Evolutionary conservation across 208 protist genomes (phyloP).

Genomic region (Acanthamoeba culbertsoni): DNA sequence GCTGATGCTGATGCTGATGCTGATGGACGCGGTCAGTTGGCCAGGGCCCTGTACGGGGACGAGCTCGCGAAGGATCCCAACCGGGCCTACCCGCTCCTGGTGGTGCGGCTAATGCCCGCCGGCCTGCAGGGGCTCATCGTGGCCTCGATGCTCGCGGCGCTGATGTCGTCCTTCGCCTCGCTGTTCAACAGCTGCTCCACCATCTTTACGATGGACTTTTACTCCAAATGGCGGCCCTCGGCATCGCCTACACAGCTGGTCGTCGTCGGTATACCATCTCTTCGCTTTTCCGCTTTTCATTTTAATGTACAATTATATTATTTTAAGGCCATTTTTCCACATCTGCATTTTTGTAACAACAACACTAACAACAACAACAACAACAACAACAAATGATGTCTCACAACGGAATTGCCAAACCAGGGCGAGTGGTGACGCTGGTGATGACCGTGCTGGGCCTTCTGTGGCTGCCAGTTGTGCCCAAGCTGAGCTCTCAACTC

Average conservation of each 20-base stretch:
- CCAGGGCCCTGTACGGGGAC: slow-evolving; percentile 57
- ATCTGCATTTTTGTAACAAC: not conserved
- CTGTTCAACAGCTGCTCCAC: slow-evolving; percentile 71
- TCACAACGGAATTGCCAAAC: too few relatives aligned
- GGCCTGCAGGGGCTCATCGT: slow-evolving; percentile 68
- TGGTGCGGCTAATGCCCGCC: slow-evolving; percentile 59
- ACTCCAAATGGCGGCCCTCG: slow-evolving; percentile 26
- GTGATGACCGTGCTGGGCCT: slow-evolving; percentile 43
- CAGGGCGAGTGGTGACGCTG: slow-evolving; percentile 32
- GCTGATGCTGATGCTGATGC: not conserved
- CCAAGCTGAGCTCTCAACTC: slow-evolving; percentile 49
- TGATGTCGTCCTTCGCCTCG: slow-evolving; percentile 74
- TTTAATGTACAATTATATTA: not conserved
- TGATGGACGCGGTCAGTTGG: slow-evolving; percentile 2
- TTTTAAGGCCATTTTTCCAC: not conserved
- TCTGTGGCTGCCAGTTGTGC: slow-evolving; percentile 36
- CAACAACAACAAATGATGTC: too few relatives aligned
- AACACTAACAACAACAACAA: too few relatives aligned
- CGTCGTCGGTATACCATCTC: not conserved
- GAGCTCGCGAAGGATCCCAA: slow-evolving; percentile 67
- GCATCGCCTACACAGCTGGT: slow-evolving; percentile 9
- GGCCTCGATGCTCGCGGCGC: slow-evolving; percentile 66
- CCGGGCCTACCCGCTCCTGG: slow-evolving; percentile 65
- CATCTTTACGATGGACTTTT: slow-evolving; percentile 77
- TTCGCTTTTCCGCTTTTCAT: not conserved